These are phyloP conservation scores for Rostrohypoxylon terebratum DNA, from an alignment of 495 filamentous ascomycete species.

Conservation along the genomic window DNA sequence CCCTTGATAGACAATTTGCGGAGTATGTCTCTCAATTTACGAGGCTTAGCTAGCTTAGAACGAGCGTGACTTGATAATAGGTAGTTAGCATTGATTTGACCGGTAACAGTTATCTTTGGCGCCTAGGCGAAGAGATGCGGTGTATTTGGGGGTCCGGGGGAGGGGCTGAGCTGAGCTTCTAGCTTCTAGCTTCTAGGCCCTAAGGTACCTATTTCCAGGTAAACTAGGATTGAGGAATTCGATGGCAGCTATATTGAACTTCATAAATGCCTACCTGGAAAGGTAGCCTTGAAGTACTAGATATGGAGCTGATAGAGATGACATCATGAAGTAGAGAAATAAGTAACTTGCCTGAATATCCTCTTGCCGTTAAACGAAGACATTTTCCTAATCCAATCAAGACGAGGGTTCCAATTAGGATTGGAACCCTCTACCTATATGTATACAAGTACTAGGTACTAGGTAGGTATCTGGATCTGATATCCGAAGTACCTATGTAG, in stretches of 20 bases:
- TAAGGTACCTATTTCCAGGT: too few relatives aligned
- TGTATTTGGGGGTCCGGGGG: neutral
- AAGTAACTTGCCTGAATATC: constrained; percentile 27
- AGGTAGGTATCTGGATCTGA: neutral
- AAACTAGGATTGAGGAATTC: neutral
- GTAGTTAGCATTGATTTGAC: constrained; percentile 22
- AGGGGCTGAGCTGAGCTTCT: neutral
- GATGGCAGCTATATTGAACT: neutral
- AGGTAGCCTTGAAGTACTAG: neutral
- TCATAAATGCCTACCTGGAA: neutral
- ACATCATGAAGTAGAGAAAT: neutral
- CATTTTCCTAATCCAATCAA: constrained; percentile 17
- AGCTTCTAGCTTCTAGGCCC: neutral
- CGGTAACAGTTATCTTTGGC: neutral
- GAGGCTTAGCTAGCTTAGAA: constrained; percentile 21
- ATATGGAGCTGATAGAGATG: neutral
- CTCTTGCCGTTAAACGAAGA: constrained; percentile 28
- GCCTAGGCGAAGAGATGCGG: neutral
- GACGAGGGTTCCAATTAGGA: constrained; percentile 25
- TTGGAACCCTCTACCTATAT: constrained; percentile 19
- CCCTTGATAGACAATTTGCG: constrained; percentile 29
- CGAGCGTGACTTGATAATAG: constrained; percentile 32
- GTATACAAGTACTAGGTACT: too few relatives aligned
- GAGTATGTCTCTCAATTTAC: constrained; percentile 19
- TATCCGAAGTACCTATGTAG: neutral